Percentiles rank a stretch among this genome's conserved stretches.
Conservation (phyloP, 129 eudicot species). For the Artemisia annua region DNA sequence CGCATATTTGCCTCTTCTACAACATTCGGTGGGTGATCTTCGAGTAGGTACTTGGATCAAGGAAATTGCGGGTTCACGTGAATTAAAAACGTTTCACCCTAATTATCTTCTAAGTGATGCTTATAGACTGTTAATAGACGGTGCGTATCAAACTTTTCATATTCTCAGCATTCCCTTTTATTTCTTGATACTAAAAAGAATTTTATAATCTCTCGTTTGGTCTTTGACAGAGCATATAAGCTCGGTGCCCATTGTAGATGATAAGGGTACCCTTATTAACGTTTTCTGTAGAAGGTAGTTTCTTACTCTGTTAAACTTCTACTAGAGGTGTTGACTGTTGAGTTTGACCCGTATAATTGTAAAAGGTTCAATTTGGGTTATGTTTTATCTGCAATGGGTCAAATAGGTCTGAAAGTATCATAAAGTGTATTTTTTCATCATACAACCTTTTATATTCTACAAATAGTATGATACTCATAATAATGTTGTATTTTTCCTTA, state of each 20-base stretch:
- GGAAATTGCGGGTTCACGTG: constrained; percentile 41
- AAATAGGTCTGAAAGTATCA: not conserved
- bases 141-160: constrained; percentile 26
- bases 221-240: constrained; percentile 59
- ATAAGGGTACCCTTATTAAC: constrained; percentile 43
- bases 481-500: not conserved
- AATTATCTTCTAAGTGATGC: constrained; percentile 51
- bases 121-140: constrained; percentile 51
- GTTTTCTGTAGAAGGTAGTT: constrained; percentile 66
- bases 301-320: not conserved
- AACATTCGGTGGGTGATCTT: constrained; percentile 53
- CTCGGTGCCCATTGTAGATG: constrained; percentile 69
- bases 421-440: not conserved
- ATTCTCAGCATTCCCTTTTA: not conserved
- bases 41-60: constrained; percentile 62
- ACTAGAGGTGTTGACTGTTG: not conserved
- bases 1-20: constrained; percentile 56
- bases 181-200: not conserved
- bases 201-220: constrained; percentile 6
- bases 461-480: not conserved
- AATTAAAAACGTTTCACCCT: constrained; percentile 43
- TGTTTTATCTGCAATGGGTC: not conserved
- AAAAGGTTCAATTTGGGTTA: not conserved
- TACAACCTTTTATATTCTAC: not conserved
- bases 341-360: not conserved